Evolutionary conservation across 441 rosid genomes (phyloP), one percentile per base, ranked within the genome.

Genomic region (Biscutella laevigata): DNA sequence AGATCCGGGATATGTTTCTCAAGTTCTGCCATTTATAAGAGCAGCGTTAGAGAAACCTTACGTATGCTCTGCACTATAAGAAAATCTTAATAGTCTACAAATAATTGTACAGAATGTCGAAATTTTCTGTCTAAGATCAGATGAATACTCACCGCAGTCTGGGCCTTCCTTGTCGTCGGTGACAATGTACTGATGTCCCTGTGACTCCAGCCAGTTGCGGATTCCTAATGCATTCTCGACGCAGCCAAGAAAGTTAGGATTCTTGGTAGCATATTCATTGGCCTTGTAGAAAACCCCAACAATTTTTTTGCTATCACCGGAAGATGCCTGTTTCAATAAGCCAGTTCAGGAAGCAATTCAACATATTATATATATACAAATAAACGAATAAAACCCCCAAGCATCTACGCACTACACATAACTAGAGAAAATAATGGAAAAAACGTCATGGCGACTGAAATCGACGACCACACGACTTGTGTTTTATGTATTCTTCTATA

Each of bases 281-380:
- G 86, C 98, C 77, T 91, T 87, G 81, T 87, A 91, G 71, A 90
- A 90, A 38, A 90, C 98, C 7, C 98, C 98, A 27, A 91, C 96
- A 25, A 91, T 87, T 76, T 90, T 90, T 63, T 84, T 84, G 78
- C 84, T 81, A 9, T 66, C 70, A 33, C 74, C 88, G 3, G 90
- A 48, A 64, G 92, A 79, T 46, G 85, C 81, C 95, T 87, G 77
- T 51, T 35, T 45, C 58, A n/a, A 47, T 34, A 41, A 9, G 8
- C 17, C 56, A 57, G 17, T 12, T 43, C 19, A 55, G 7, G 3
- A 35, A 42, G 7, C 26, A 28, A 25, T 32, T 5, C n/a, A 34
- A 6, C 22, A 37, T 17, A 10, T n/a, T 14, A 13, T n/a, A 27
- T 10, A 27, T 4, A 7, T 13, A 46, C n/a, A n/a, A n/a, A n/a